Evolutionary conservation across 2,329 filamentous ascomycete species (phyloP), one percentile per base, ranked within the genome.

Genomic region (Teratosphaeriaceae sp.): DNA sequence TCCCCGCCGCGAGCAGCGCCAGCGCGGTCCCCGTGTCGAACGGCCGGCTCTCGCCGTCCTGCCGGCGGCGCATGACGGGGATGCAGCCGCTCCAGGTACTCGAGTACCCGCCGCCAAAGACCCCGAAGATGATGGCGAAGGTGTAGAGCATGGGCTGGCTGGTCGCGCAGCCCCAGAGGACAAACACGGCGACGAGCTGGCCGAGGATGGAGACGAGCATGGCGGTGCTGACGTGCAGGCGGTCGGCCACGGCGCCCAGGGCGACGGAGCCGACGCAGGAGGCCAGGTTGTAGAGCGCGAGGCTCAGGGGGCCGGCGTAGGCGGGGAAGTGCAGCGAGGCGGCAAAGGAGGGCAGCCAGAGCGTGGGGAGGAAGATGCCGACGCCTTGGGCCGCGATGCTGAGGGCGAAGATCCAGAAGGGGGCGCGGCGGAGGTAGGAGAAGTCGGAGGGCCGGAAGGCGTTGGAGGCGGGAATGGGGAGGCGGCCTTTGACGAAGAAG

Each of bases 1-100:
- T 68, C 0, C 73, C 74, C 15, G 68, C 68, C 5, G 68, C 67
- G 38, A 77, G 56, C 18, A 70, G 64, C 0, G 67, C 67, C 45
- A 76, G 70, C 1, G 75, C 63, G 45, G 76, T 66, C 1, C 70
- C 68, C 2, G 68, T 58, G 40, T 76, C 73, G 13, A 13, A 24
- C 7, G 34, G 12, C 15, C 15, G 18, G 9, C 20, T 19, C 12
- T 3, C 23, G 13, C 12, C 20, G 35, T 35, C 31, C 8, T 9
- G 9, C 7, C n/a, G 19, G 22, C 39, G 44, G 33, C n/a, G n/a
- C n/a, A 48, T 46, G 13, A 57, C 29, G 13, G 58, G 54, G 13
- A 42, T 49, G 20, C 56, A 48, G 13, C 55, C 56, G 3, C 47
- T 40, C 64, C 24, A 72, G 7, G 61, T 62, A 18, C 60, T 62